Evolutionary conservation across 331 rosid genomes (phyloP).

Genomic region (Spiraea crenata): DNA sequence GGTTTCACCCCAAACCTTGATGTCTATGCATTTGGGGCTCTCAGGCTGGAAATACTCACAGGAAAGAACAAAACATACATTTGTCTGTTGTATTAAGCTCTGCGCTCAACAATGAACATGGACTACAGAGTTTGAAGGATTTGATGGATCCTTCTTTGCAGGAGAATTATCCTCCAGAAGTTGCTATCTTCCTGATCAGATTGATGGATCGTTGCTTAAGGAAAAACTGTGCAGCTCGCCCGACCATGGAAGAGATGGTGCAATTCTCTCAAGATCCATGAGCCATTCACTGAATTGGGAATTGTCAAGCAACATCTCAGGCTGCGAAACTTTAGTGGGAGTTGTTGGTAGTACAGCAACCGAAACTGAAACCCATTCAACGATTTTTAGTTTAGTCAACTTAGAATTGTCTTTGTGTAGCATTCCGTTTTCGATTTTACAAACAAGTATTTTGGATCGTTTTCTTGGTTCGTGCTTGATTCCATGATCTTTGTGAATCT

Average conservation of each 20-base stretch:
- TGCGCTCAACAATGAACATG: slow-evolving; percentile 30
- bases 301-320: slow-evolving; percentile 30
- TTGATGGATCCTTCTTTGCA: slow-evolving; percentile 57
- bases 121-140: slow-evolving; percentile 40
- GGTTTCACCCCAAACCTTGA: slow-evolving; percentile 83
- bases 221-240: slow-evolving; percentile 60
- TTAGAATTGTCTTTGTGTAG: no score
- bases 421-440: no score
- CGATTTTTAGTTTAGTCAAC: not conserved
- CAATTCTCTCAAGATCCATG: slow-evolving; percentile 48
- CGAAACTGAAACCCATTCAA: not conserved
- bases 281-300: slow-evolving; percentile 69
- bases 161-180: slow-evolving; percentile 53
- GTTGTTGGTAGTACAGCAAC: slow-evolving; percentile 13
- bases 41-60: slow-evolving; percentile 60
- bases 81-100: slow-evolving; percentile 38
- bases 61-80: slow-evolving; percentile 54
- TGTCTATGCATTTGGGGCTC: slow-evolving; percentile 77
- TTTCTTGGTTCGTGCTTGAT: no score
- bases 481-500: no score
- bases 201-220: slow-evolving; percentile 49
- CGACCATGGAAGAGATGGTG: slow-evolving; percentile 63
- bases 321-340: slow-evolving; percentile 14
- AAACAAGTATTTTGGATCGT: no score
- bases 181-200: slow-evolving; percentile 44